Evolutionary conservation across 1,284 basidiomycete species (phyloP), one percentile per base, ranked within the genome.

Genomic region (Fomitopsis betulina): DNA sequence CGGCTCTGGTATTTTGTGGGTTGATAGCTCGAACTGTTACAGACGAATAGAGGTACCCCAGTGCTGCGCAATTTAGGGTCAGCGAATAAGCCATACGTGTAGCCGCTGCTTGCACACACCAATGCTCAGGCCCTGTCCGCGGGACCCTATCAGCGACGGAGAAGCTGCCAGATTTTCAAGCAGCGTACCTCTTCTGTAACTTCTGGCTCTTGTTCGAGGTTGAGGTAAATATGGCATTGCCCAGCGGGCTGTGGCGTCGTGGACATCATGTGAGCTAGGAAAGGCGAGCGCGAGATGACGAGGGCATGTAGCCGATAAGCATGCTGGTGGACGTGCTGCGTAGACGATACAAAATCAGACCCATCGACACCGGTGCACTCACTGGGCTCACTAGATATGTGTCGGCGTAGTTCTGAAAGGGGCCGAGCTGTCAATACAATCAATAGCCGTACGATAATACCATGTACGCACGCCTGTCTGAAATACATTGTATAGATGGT

Each of bases 241-340:
- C 81, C 83, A 62, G 78, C 79, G 68, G 83, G 59, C 73, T 79
- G 81, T 60, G 85, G 80, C 59, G 89, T 81, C 63, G 89, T 85
- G 62, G 86, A 86, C 85, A 95, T 90, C 64, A 93, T 77, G 70
- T 93, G 91, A 43, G 87, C 89, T 66, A 94, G 82, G 73, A 85
- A 92, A 47, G 93, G 92, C 38, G 91, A 93, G 57, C 89, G 87
- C 58, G 91, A 91, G 60, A 95, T 79, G 65, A 94, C 87, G 72
- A 95, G 87, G 64, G 87, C 83, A 72, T 92, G 89, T 54, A 91
- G 80, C 60, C 84, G 83, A 72, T 91, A 91, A 59, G 80, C 77
- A 72, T 83, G 84, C 77, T 87, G 83, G 67, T 85, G 83, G 59
- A 90, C 84, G 76, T 90, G 88, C 89, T 92, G 62, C 15, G 21